Percentiles rank a stretch among this genome's conserved stretches.
Evolutionary conservation across 2,329 filamentous ascomycete species (phyloP).

Genomic region (Botryotinia calthae): DNA sequence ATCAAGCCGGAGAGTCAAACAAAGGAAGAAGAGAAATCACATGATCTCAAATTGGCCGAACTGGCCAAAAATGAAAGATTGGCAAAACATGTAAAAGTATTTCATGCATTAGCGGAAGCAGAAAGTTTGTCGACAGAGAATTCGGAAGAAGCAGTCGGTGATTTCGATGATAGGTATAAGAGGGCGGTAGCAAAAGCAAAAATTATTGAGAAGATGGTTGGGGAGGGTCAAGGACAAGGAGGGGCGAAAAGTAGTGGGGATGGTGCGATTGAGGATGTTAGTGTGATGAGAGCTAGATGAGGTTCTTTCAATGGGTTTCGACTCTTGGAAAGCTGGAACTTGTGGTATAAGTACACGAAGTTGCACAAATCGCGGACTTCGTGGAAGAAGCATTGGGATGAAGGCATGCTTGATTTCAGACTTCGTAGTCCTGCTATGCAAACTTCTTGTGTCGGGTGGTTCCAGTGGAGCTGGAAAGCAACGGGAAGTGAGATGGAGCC

Average conservation of each 20-base stretch:
- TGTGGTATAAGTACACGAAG: neutral
- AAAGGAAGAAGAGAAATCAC: neutral
- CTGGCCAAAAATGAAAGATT: constrained; percentile 61
- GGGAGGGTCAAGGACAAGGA: constrained; percentile 40
- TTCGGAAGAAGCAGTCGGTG: constrained; percentile 81
- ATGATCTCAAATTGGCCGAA: constrained; percentile 34
- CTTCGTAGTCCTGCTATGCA: neutral
- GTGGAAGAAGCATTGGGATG: neutral
- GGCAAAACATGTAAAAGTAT: constrained; percentile 69
- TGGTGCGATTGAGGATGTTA: constrained; percentile 49
- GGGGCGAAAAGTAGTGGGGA: constrained; percentile 31
- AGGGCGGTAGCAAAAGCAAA: constrained; percentile 80
- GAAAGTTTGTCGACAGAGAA: constrained; percentile 77
- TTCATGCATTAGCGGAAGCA: constrained; percentile 77
- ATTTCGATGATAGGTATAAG: constrained; percentile 87
- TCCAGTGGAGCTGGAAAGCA: neutral
- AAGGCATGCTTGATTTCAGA: neutral
- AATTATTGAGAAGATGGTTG: constrained; percentile 72
- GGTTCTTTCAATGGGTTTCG: neutral
- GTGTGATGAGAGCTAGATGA: constrained; percentile 31
- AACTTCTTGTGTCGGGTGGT: neutral
- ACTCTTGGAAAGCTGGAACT: neutral
- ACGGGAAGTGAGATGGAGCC: neutral
- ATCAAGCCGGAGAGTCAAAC: neutral
- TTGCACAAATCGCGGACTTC: neutral